phyloP scores from a whole-genome alignment of 176 grass and related monocot genomes.

The Pontederia crassipes region DNA sequence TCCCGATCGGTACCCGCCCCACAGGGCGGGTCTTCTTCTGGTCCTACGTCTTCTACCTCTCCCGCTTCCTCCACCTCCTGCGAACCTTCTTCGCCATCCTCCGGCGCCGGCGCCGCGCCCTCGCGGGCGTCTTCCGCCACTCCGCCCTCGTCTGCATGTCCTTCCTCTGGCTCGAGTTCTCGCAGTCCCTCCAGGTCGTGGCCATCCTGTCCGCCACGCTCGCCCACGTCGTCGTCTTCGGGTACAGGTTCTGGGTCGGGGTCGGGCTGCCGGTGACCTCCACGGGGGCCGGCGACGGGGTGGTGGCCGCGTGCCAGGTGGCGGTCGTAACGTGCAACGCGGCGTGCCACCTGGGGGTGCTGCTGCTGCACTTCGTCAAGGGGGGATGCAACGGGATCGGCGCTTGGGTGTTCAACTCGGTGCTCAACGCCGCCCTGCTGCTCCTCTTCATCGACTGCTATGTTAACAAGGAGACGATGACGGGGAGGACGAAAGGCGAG shows the following conservation, averaged over 20 bases:
- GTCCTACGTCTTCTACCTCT: conserved; percentile 96
- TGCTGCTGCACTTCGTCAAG: conserved; percentile 71
- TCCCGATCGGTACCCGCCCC: conserved; percentile 66
- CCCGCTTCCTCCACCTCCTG: conserved; percentile 74
- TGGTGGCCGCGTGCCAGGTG: conserved; percentile 52
- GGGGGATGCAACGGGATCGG: conserved; percentile 83
- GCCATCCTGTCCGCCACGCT: conserved; percentile 76
- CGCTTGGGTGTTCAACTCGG: conserved; percentile 66
- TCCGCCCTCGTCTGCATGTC: conserved; percentile 67
- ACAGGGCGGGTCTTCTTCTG: conserved; percentile 96
- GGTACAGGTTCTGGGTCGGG: conserved; percentile 55
- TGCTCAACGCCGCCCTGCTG: conserved; percentile 59
- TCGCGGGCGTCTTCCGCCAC: conserved; percentile 47
- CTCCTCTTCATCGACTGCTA: conserved; percentile 79
- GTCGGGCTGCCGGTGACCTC: conserved; percentile 40
- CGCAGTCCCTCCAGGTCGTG: conserved; percentile 93
- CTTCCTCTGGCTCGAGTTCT: conserved; percentile 98
- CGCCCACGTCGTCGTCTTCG: conserved; percentile 58
- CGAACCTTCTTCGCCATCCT: conserved; percentile 55
- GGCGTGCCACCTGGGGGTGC: conserved; percentile 63
- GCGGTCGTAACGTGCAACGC: conserved; percentile 53
- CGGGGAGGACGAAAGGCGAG: conserved; percentile 25
- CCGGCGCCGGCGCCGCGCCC: neutral
- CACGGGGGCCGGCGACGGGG: conserved; percentile 5
- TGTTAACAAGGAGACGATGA: neutral